Evolutionary conservation across 1,284 basidiomycete genomes (phyloP), one percentile per base, ranked within the genome.

Genomic region (Malassezia vespertilionis): DNA sequence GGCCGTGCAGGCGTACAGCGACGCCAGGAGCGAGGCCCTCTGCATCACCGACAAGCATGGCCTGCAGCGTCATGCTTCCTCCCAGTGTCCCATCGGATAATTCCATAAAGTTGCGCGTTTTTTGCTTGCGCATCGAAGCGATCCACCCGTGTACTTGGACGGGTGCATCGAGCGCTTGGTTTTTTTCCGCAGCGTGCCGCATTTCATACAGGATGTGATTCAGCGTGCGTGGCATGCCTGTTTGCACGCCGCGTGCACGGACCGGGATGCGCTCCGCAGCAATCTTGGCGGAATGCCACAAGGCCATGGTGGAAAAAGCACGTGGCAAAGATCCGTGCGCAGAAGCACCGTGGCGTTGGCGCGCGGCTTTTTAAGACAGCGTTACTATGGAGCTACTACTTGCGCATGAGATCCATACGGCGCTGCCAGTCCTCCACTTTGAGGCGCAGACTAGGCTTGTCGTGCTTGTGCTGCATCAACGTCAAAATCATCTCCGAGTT

Each of bases 41-140:
- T 0, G 56, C 46, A 3, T 56, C 47, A 6, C 49, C 28, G 0
- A 26, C 42, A 2, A 65, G 26, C 17, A 70, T 55, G 5, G 59
- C 63, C 51, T 70, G 67, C 5, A 70, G 48, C 18, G 58, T 49
- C 6, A 49, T 44, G 17, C 44, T 41, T 4, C 56, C 58, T 14
- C 49, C 22, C n/a, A 69, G 40, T 1, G 58, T 61, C 5, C 65
- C 65, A 28, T 70, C 67, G 17, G 54, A 56, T 12, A 70, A 28
- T 31, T 56, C 52, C 36, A 70, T 49, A 32, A 70, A 70, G 1
- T 60, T 61, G 33, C 60, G 47, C 22, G 57, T 57, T 33, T 61
- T 60, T 34, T 64, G 63, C 33, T 54, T 53, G 26, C 63, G 54
- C 14, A 52, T 48, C 3, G 60, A 59, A 0, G 57, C 45, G 14